A percentile compares a stretch with the other conserved stretches of the same genome.
Evolutionary conservation across 352 stramenopile species (phyloP).

Genomic region (Globisporangium alternatum): DNA sequence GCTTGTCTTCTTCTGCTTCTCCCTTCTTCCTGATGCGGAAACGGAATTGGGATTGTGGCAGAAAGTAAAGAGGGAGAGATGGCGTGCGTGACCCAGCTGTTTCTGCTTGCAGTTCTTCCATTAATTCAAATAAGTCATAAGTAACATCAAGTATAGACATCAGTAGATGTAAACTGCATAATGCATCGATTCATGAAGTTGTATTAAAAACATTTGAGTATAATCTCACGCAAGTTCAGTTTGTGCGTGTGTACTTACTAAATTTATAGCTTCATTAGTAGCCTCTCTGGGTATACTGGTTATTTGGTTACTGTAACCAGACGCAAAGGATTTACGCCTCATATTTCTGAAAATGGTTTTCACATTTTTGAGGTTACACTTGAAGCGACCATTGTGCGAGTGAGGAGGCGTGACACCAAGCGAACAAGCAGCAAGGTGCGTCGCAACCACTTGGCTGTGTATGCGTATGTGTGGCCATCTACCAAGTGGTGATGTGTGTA

Average conservation of each 20-base stretch:
- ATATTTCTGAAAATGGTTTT: too few relatives aligned
- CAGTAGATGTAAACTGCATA: too few relatives aligned
- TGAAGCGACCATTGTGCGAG: slow-evolving; percentile 1
- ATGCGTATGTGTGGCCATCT: background rate
- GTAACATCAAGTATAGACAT: background rate
- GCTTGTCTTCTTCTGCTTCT: background rate
- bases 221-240: too few relatives aligned
- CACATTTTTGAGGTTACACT: too few relatives aligned
- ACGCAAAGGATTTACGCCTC: too few relatives aligned
- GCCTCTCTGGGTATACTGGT: background rate
- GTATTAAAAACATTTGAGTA: too few relatives aligned
- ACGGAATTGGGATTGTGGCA: slow-evolving; percentile 1
- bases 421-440: background rate
- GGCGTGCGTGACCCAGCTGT: background rate
- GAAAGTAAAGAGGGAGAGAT: background rate
- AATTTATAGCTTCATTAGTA: background rate
- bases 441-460: background rate
- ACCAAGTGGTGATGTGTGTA: too few relatives aligned
- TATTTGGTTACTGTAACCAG: background rate
- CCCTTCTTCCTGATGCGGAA: background rate
- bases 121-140: background rate
- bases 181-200: too few relatives aligned
- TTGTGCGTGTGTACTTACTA: slow-evolving; percentile 1
- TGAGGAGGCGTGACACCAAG: background rate
- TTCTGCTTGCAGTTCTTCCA: background rate